Conservation (phyloP, 2,329 filamentous ascomycete genomes). For the Xylariales sp. region DNA sequence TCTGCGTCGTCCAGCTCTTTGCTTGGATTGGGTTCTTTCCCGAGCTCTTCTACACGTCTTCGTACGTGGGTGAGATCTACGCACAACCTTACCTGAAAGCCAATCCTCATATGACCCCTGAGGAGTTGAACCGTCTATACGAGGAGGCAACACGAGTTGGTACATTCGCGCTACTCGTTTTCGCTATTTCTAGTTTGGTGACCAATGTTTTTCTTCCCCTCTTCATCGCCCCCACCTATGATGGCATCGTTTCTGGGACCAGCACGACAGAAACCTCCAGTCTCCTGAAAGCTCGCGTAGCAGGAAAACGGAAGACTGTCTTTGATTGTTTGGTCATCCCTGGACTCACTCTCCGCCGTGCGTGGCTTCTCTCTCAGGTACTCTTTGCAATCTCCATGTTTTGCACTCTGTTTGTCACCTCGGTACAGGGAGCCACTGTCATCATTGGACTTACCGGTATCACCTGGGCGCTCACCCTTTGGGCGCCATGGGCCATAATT, state of each 20-base stretch:
- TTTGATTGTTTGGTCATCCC: constrained; percentile 68
- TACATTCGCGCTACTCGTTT: constrained; percentile 84
- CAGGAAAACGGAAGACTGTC: constrained; percentile 33
- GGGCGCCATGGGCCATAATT: constrained; percentile 95
- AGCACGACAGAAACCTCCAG: constrained; percentile 26
- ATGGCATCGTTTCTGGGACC: constrained; percentile 31
- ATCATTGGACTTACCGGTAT: constrained; percentile 81
- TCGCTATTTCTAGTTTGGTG: constrained; percentile 77
- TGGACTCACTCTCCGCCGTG: constrained; percentile 78
- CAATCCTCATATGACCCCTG: constrained; percentile 72
- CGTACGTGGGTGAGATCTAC: constrained; percentile 90
- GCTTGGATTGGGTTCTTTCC: constrained; percentile 97
- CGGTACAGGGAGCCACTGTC: constrained; percentile 66
- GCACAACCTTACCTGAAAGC: constrained; percentile 74
- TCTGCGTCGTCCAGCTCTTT: constrained; percentile 79
- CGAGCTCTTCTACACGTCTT: constrained; percentile 91
- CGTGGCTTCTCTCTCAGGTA: constrained; percentile 83
- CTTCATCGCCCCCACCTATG: constrained; percentile 78
- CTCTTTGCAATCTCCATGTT: constrained; percentile 80
- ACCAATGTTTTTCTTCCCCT: constrained; percentile 83
- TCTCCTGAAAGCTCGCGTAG: constrained; percentile 22
- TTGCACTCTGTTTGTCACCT: constrained; percentile 73
- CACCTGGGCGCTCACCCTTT: constrained; percentile 88
- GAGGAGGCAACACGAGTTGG: constrained; percentile 82
- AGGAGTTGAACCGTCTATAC: constrained; percentile 75